A percentile compares a stretch with the other conserved stretches of the same genome.
These are phyloP conservation scores for Leccinum pachyderme DNA, from an alignment of 1,284 basidiomycete species.

Conservation along the genomic window DNA sequence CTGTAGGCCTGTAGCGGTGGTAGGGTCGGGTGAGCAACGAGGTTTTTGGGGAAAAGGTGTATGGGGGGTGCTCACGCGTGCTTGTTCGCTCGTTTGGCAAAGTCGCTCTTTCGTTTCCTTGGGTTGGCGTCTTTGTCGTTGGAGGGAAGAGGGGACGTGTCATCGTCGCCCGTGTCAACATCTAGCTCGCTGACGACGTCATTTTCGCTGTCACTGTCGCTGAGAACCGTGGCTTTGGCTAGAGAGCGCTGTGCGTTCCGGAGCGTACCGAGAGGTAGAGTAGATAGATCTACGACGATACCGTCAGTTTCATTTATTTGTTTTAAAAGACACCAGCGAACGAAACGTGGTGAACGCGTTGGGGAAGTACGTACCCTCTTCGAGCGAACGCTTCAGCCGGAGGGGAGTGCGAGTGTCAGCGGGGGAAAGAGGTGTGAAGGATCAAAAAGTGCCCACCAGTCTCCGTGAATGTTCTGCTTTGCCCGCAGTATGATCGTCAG, in stretches of 20 bases:
- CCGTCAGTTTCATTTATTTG: not conserved
- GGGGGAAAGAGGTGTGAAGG: slow-evolving; percentile 29
- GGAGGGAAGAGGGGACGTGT: slow-evolving; percentile 16
- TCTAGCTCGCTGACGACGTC: slow-evolving; percentile 29
- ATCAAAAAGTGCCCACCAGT: slow-evolving; percentile 22
- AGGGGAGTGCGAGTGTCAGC: not conserved
- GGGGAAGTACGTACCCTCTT: slow-evolving; percentile 22
- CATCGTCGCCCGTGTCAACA: slow-evolving; percentile 25
- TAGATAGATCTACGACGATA: slow-evolving; percentile 46
- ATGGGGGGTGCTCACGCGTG: slow-evolving; percentile 72
- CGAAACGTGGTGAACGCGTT: slow-evolving; percentile 1
- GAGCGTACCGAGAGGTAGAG: slow-evolving; percentile 62
- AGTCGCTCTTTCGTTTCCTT: slow-evolving; percentile 41
- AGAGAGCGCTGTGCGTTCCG: slow-evolving; percentile 64
- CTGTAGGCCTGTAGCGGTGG: slow-evolving; percentile 60
- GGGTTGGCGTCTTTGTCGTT: slow-evolving; percentile 31
- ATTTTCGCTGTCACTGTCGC: slow-evolving; percentile 22
- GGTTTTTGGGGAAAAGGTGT: not conserved
- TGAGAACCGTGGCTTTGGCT: slow-evolving; percentile 36
- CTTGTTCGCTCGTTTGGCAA: slow-evolving; percentile 73
- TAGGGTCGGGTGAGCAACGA: not conserved
- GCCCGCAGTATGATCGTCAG: slow-evolving; percentile 12
- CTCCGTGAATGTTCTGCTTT: slow-evolving; percentile 28
- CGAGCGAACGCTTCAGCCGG: slow-evolving; percentile 18
- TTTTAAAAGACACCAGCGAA: not conserved